Evolutionary conservation across 106 monocot species (phyloP), one percentile per base, ranked within the genome.

Genomic region (Alisma plantagoaquatica): DNA sequence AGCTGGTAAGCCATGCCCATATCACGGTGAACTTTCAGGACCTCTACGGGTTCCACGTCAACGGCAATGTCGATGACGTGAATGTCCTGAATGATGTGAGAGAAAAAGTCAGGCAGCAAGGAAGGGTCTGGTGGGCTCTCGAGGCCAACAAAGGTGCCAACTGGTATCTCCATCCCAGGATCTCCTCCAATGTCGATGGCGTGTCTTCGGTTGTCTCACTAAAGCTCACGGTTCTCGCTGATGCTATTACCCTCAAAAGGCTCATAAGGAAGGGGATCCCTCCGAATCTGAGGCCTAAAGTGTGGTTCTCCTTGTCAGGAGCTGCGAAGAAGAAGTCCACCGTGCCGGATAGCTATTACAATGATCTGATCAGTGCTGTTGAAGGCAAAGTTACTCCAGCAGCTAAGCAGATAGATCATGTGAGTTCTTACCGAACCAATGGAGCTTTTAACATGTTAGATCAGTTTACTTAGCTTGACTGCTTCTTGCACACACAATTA

Each of bases 31-130:
- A 89, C 58, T 96, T 96, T 33, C 84, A 96, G 43, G 96, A 96
- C 66, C 53, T 96, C n/a, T 96, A 96, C 42, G 84, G 78, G 21
- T 96, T 96, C 75, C 55, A 61, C 20, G 96, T 82, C 2, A 89
- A 96, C 47, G 96, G 89, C 29, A 81, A 74, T 52, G 58, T 96
- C 5, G 96, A 96, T 27, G 96, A 96, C 64, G 89, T 85, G 29
- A 96, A 96, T 76, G 76, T 89, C n/a, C 41, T 96, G 62, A 96
- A 96, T 61, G 96, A 96, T 61, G 96, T 96, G 56, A 71, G 84
- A 47, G 96, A 96, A 73, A 84, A 78, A 71, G 75, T 89, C 35
- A 81, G 78, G 66, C 52, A 71, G 54, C 96, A 96, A 29, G 84
- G 70, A 15, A 78, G 60, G 75, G 84, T 73, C 2, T 96, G 96